Evolutionary conservation across 352 stramenopile genomes (phyloP), one percentile per base, ranked within the genome.

Genomic region (Globisporangium emineosum): DNA sequence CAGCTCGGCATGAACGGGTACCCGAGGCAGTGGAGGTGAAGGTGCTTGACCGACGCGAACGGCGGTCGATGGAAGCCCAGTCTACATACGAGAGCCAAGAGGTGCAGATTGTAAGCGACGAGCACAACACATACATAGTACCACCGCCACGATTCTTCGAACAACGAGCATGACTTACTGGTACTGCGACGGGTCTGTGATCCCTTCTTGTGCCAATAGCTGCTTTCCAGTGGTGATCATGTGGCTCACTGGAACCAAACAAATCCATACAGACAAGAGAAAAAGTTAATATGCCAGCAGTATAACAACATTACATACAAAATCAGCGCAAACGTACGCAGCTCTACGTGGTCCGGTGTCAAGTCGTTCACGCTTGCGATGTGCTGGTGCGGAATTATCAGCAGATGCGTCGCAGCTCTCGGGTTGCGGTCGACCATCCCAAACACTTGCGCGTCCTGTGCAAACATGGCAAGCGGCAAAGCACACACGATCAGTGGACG

Each of bases 1-100:
- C 81, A 93, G 2, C 53, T 64, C 0, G 79, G 81, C 6, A 79
- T 54, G 57, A 93, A 91, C 5, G 81, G 83, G 10, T 84, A 58
- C 17, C 81, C 81, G 15, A 93, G 66, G 60, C 80, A 93, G 56
- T 93, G 83, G 57, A 93, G 64, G 47, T 93, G 83, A 30, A 93
- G 61, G 51, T 93, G 83, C n/a, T 75, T 69, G 15, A 93, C 76
- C 0, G 83, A 93, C 6, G 80, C 75, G 62, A 91, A 93, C 32
- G 78, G 81, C 21, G 79, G 78, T 15, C 74, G 77, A 56, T 93
- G 83, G 68, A 93, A 93, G 35, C 83, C 83, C 33, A 93, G 67
- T 62, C 83, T 93, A 25, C 21, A 51, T 1, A 19, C 23, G 49
- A 55, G n/a, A 7, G 23, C 9, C 17, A 23, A 56, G 40, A 47